Evolutionary conservation across 164 flowering plant genomes (phyloP), one percentile per base, ranked within the genome.

Genomic region (Magnolia officinalis): DNA sequence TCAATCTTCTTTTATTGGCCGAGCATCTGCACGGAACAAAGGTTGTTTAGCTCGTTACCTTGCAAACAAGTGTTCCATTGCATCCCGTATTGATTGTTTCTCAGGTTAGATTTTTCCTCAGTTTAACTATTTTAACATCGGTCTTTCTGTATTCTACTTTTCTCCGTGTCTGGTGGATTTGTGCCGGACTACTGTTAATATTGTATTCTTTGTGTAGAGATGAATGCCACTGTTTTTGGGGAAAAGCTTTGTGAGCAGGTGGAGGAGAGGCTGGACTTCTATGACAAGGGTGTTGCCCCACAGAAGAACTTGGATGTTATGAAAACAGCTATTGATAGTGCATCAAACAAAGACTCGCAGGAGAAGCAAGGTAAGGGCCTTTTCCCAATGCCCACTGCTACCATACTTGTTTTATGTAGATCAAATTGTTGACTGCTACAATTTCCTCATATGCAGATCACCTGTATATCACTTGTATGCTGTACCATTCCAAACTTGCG

Each of bases 41-140:
- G 99, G 99, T 2, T 91, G 98, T 55, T 90, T 96, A 90, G 99
- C 98, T 81, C 97, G 99, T 31, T 94, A 91, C 83, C 98, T 94
- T 78, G 97, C 98, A 50, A 96, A 96, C 87, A 94, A 96, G 87
- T 96, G 99, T 79, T 96, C 99, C 0, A 94, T 94, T 86, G 99
- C 98, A 67, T 90, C 98, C 66, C 91, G 98, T 26, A 91, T 96
- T 80, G 99, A 94, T 73, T 91, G 98, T 76, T 94, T 96, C 81
- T 80, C 94, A 55, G 99, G 99, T 94, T 37, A 37, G 45, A 37
- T 37, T 37, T 37, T 37, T 37, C 45, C 45, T 37, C 45, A 37
- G 45, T 2, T 37, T 5, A 37, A 37, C 45, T 37, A 37, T 37
- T 37, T 37, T 37, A 37, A 37, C 45, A 37, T 37, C 6, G 45